phyloP scores from a whole-genome alignment of 176 grass and related monocot genomes.

The Alopecurus myosuroides region DNA sequence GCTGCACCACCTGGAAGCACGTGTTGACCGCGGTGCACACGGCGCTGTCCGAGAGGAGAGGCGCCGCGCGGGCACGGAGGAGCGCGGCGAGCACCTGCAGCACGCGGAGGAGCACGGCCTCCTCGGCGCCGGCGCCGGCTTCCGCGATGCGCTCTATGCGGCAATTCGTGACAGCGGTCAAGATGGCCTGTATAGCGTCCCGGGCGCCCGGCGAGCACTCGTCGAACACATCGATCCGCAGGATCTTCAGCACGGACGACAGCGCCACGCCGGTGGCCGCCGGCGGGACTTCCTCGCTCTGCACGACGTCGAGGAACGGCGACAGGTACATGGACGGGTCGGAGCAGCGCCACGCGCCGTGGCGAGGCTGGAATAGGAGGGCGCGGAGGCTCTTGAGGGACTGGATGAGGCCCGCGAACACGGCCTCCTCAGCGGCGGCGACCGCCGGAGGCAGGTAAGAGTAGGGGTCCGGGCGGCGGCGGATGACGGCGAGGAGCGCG shows the following conservation, averaged over 20 bases:
- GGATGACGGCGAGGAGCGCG: slow-evolving; percentile 79
- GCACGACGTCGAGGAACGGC: slow-evolving; percentile 81
- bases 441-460: slow-evolving; percentile 29
- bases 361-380: slow-evolving; percentile 79
- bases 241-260: slow-evolving; percentile 78
- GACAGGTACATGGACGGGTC: slow-evolving; percentile 75
- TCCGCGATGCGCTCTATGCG: slow-evolving; percentile 69
- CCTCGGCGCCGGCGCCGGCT: slow-evolving; percentile 46
- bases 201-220: slow-evolving; percentile 77
- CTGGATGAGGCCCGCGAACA: slow-evolving; percentile 45
- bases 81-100: slow-evolving; percentile 72
- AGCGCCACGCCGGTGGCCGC: slow-evolving; percentile 73
- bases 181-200: slow-evolving; percentile 64
- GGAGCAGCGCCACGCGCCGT: slow-evolving; percentile 63
- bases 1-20: slow-evolving; percentile 90
- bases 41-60: slow-evolving; percentile 65
- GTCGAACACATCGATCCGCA: slow-evolving; percentile 81
- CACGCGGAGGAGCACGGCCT: slow-evolving; percentile 76
- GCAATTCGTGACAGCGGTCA: slow-evolving; percentile 57
- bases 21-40: slow-evolving; percentile 82
- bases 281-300: slow-evolving; percentile 65
- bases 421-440: slow-evolving; percentile 32
- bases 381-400: slow-evolving; percentile 74
- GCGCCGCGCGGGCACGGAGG: slow-evolving; percentile 45
- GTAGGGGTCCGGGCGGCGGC: slow-evolving; percentile 54